Percentiles rank a stretch among this genome's conserved stretches.
Conservation (phyloP, 805 yeast species). For the Grigorovia transvaalensis region DNA sequence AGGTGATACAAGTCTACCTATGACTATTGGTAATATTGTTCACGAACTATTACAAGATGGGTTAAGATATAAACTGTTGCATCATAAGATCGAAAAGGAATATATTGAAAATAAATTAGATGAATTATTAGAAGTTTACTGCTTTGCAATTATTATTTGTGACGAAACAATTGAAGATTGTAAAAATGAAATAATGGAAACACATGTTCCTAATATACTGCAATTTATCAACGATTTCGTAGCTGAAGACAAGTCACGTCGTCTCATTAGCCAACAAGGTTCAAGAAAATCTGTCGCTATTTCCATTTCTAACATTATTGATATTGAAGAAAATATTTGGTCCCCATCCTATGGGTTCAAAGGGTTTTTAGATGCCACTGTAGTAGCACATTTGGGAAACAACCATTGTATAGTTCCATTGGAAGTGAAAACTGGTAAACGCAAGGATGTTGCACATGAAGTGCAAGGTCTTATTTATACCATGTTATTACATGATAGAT, state of each 20-base stretch:
- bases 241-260: conserved; percentile 22
- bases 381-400: conserved; percentile 44
- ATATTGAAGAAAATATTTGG: conserved; percentile 85
- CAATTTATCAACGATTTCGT: conserved; percentile 44
- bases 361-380: conserved; percentile 84
- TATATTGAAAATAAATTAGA: conserved; percentile 30
- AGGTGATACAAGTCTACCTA: conserved; percentile 52
- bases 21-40: conserved; percentile 72
- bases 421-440: conserved; percentile 81
- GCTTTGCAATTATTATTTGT: conserved; percentile 46
- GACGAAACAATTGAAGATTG: conserved; percentile 40
- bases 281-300: conserved; percentile 32
- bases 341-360: conserved; percentile 83
- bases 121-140: conserved; percentile 32
- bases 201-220: conserved; percentile 43
- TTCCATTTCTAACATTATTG: conserved; percentile 56
- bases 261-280: conserved; percentile 19
- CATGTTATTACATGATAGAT: conserved; percentile 66
- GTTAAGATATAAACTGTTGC: conserved; percentile 27
- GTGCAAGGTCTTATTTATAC: conserved; percentile 84
- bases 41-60: conserved; percentile 59
- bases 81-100: conserved; percentile 22
- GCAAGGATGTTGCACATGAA: conserved; percentile 54
- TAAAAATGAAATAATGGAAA: conserved; percentile 30
- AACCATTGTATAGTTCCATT: conserved; percentile 55